These are phyloP conservation scores for Ustanciosporium gigantosporum DNA, from an alignment of 1,284 basidiomycete genomes.

Conservation along the genomic window DNA sequence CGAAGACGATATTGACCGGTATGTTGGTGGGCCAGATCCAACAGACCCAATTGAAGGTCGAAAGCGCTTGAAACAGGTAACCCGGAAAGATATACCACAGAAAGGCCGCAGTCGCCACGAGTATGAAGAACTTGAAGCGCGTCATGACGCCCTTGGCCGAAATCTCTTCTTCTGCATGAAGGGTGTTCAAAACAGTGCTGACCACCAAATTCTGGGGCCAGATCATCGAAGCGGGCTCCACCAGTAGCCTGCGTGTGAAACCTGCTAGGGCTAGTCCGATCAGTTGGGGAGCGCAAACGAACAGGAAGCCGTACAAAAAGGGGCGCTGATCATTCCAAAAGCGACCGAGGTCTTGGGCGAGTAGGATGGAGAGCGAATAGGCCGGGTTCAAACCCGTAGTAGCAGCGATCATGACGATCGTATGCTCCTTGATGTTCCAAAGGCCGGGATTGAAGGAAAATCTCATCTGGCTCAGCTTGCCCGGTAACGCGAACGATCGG, in stretches of 20 bases:
- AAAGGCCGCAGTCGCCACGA: slow-evolving; percentile 64
- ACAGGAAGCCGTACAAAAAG: slow-evolving; percentile 60
- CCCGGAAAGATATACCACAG: slow-evolving; percentile 71
- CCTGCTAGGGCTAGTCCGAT: slow-evolving; percentile 50
- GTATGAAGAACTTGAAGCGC: slow-evolving; percentile 38
- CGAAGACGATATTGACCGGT: slow-evolving; percentile 51
- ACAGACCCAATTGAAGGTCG: slow-evolving; percentile 52
- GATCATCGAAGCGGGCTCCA: slow-evolving; percentile 54
- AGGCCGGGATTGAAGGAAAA: slow-evolving; percentile 51
- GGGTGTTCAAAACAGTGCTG: slow-evolving; percentile 47
- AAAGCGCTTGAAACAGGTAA: slow-evolving; percentile 50
- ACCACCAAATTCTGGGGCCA: slow-evolving; percentile 52
- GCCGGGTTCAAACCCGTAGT: slow-evolving; percentile 33
- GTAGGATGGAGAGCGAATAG: slow-evolving; percentile 68
- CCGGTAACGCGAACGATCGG: slow-evolving; percentile 14
- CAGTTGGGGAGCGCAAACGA: slow-evolving; percentile 63
- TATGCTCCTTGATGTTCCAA: slow-evolving; percentile 57
- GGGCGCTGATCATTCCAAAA: slow-evolving; percentile 61
- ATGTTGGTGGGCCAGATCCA: slow-evolving; percentile 52
- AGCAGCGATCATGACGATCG: slow-evolving; percentile 37
- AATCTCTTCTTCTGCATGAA: slow-evolving; percentile 41
- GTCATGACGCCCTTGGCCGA: slow-evolving; percentile 63
- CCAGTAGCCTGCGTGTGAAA: slow-evolving; percentile 36
- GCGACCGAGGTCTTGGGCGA: slow-evolving; percentile 55
- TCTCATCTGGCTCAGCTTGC: neutral